A percentile compares a stretch with the other conserved stretches of the same genome.
Conservation (phyloP, 2,329 filamentous ascomycete genomes). For the Hymenoscyphus occultus region DNA sequence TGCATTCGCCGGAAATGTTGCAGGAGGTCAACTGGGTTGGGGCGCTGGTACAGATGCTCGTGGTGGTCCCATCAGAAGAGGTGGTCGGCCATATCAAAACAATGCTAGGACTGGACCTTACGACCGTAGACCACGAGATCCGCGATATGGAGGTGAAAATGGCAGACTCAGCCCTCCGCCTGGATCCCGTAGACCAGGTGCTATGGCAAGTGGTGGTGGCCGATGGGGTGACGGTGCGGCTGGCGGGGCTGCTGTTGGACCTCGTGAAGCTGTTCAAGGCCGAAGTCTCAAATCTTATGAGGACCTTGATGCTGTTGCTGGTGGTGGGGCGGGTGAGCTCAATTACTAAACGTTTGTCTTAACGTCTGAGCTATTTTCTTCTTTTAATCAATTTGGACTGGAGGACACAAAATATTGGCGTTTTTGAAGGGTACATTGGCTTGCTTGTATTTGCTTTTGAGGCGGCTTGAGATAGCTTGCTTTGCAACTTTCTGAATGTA, state of each 20-base stretch:
- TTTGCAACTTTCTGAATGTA: conserved; percentile 1
- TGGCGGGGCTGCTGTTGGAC: conserved; percentile 73
- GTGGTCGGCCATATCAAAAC: conserved; percentile 59
- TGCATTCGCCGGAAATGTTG: conserved; percentile 47
- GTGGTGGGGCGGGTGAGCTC: conserved; percentile 74
- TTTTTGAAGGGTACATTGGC: background rate
- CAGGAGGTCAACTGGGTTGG: conserved; percentile 46
- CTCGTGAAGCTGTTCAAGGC: conserved; percentile 87
- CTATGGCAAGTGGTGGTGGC: conserved; percentile 47
- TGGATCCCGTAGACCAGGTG: conserved; percentile 50
- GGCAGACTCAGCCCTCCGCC: conserved; percentile 47
- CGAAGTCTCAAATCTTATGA: conserved; percentile 96
- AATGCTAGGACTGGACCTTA: conserved; percentile 67
- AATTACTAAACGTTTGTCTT: conserved; percentile 64
- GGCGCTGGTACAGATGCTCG: conserved; percentile 50
- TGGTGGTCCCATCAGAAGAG: conserved; percentile 67
- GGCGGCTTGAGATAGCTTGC: background rate
- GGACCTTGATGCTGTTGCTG: conserved; percentile 83
- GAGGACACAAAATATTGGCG: conserved; percentile 4
- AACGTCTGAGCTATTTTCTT: background rate
- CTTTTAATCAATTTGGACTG: background rate
- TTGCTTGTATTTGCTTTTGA: background rate
- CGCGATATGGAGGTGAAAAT: conserved; percentile 45
- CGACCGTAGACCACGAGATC: conserved; percentile 62
- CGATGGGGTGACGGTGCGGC: conserved; percentile 72